Evolutionary conservation across 148 eudicot genomes (phyloP).

Genomic region (Rhododendron vialii): DNA sequence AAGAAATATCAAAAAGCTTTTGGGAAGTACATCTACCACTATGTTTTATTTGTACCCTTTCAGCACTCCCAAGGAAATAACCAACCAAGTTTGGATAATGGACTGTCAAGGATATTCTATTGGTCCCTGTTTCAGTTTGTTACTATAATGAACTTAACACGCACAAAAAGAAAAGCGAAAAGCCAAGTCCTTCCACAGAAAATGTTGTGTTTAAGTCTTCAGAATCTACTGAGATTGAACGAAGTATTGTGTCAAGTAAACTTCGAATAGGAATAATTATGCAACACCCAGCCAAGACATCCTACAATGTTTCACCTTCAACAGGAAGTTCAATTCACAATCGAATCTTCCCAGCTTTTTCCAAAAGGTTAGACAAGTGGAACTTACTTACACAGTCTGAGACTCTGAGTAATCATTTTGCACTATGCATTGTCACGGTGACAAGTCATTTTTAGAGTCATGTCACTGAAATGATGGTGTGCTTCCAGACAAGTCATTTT

Average conservation of each 20-base stretch:
- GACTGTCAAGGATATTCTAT: not conserved
- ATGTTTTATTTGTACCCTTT: not conserved
- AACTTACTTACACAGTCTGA: not conserved
- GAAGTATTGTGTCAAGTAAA: not conserved
- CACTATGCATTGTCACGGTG: not conserved
- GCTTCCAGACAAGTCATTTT: not conserved
- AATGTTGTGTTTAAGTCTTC: not conserved
- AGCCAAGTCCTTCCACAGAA: not conserved
- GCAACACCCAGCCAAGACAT: not conserved
- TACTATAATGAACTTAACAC: not conserved
- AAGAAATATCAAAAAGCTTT: not conserved
- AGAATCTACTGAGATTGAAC: not conserved
- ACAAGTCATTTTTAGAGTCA: not conserved
- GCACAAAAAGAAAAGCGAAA: not conserved
- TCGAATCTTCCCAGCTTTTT: not conserved
- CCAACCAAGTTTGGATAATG: not conserved
- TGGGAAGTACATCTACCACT: not conserved
- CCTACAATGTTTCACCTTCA: not conserved
- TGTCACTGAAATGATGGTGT: not conserved
- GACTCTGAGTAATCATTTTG: not conserved
- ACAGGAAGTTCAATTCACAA: not conserved
- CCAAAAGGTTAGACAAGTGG: not conserved
- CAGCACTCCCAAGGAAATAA: not conserved
- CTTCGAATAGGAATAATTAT: not conserved
- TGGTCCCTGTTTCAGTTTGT: not conserved